A percentile compares a stretch with the other conserved stretches of the same genome.
phyloP scores from a whole-genome alignment of 768 basidiomycete species.

The Boletus insuetus region DNA sequence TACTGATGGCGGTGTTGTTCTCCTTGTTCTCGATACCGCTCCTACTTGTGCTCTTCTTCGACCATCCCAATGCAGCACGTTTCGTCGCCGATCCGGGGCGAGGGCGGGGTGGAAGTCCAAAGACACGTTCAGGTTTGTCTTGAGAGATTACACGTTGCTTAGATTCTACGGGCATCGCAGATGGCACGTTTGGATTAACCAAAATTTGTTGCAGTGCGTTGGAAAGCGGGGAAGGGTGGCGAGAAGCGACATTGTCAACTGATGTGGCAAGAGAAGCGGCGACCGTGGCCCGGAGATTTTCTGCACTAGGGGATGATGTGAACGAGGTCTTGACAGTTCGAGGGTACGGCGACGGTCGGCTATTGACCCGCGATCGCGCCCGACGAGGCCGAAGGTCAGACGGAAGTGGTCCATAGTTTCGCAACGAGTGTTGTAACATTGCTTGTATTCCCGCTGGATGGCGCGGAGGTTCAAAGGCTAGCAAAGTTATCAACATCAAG shows the following conservation, averaged over 20 bases:
- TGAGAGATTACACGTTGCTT: constrained; percentile 34
- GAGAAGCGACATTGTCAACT: constrained; percentile 11
- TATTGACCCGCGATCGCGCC: constrained; percentile 63
- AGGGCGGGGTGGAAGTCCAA: constrained; percentile 38
- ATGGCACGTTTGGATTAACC: constrained; percentile 41
- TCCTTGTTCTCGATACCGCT: constrained; percentile 55
- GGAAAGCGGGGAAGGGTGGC: constrained; percentile 22
- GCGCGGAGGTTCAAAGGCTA: constrained; percentile 70
- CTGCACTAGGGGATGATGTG: constrained; percentile 36
- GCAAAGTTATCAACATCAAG: constrained; percentile 1
- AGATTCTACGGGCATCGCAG: constrained; percentile 23
- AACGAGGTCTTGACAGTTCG: constrained; percentile 45
- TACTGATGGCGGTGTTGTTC: constrained; percentile 32
- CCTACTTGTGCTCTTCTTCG: constrained; percentile 58
- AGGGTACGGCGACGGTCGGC: constrained; percentile 74
- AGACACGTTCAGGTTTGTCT: constrained; percentile 28
- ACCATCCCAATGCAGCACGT: constrained; percentile 58
- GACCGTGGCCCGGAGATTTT: constrained; percentile 33
- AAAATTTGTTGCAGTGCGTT: constrained; percentile 42
- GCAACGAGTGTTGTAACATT: constrained; percentile 66
- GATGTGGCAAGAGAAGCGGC: constrained; percentile 19
- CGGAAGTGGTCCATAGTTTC: constrained; percentile 71
- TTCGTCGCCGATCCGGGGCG: constrained; percentile 55
- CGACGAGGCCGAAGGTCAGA: constrained; percentile 65
- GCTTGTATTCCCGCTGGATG: constrained; percentile 69